Conservation (phyloP, 148 eudicot species). For the Silene uniflora region DNA sequence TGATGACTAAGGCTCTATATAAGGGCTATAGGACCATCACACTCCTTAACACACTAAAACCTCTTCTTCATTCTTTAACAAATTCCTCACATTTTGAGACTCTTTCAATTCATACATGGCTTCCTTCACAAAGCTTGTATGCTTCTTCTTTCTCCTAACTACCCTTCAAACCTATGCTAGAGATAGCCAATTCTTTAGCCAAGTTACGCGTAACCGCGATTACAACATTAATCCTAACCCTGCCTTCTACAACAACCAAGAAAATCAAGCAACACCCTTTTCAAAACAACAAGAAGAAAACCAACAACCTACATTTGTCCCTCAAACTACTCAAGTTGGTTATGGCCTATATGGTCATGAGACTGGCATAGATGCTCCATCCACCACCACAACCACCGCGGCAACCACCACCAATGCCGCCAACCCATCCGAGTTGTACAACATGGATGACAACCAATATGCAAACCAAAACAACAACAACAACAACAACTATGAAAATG, state of each 20-base stretch:
- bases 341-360: constrained; percentile 71
- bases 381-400: constrained; percentile 37
- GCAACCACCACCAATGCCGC: constrained; percentile 17
- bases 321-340: constrained; percentile 42
- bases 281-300: constrained; percentile 24
- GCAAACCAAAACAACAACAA: constrained; percentile 15
- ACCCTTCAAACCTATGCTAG: constrained; percentile 52
- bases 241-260: constrained; percentile 8
- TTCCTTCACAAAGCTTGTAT: constrained; percentile 23
- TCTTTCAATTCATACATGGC: constrained; percentile 18
- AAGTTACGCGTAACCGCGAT: constrained; percentile 31
- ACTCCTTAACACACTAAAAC: constrained; percentile 21
- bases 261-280: constrained; percentile 9
- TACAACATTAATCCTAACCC: constrained; percentile 2
- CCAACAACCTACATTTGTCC: constrained; percentile 47
- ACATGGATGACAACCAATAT: constrained; percentile 21
- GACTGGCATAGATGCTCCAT: constrained; percentile 50
- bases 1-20: constrained; percentile 26
- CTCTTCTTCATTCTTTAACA: background rate
- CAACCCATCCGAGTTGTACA: constrained; percentile 13
- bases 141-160: constrained; percentile 38
- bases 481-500: constrained; percentile 18
- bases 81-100: constrained; percentile 11
- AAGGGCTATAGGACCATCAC: constrained; percentile 24
- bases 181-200: constrained; percentile 73